These are phyloP conservation scores for Leishmania mexicana DNA, from an alignment of 208 protist genomes.

Conservation along the genomic window DNA sequence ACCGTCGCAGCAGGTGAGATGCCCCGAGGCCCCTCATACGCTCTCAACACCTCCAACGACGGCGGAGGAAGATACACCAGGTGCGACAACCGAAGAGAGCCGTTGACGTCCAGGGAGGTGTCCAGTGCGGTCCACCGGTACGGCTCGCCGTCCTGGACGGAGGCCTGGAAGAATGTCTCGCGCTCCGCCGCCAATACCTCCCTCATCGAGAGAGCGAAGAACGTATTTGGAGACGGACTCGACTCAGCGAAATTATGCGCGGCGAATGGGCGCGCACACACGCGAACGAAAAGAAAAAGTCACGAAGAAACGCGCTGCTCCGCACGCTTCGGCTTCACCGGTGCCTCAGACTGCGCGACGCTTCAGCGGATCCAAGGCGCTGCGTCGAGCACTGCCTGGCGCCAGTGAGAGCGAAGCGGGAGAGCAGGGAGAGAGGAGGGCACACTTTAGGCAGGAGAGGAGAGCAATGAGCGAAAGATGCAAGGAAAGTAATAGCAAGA, in stretches of 20 bases:
- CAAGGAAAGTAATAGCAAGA: not conserved
- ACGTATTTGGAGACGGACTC: not conserved
- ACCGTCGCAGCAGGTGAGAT: not conserved
- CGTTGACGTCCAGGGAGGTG: conserved; percentile 55
- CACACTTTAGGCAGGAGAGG: not conserved
- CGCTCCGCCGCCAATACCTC: conserved; percentile 23
- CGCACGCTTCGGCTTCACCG: not conserved
- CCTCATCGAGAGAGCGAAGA: conserved; percentile 14
- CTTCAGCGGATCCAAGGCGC: not conserved
- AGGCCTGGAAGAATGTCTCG: conserved; percentile 62
- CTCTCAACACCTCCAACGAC: conserved; percentile 33
- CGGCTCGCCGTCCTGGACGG: conserved; percentile 62
- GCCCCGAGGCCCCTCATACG: conserved; percentile 33
- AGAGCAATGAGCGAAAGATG: not conserved
- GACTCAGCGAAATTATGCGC: not conserved
- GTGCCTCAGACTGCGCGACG: not conserved
- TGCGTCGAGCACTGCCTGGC: not conserved
- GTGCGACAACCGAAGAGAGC: conserved; percentile 70
- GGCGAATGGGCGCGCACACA: not conserved
- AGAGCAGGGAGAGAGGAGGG: not conserved
- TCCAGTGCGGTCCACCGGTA: conserved; percentile 55
- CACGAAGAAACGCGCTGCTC: not conserved
- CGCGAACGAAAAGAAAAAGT: not conserved
- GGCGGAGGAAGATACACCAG: conserved; percentile 76
- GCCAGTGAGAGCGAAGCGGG: not conserved